Percentiles rank a stretch among this genome's conserved stretches.
phyloP scores from a whole-genome alignment of 1,284 basidiomycete species.

The Papiliotrema terrestris region DNA sequence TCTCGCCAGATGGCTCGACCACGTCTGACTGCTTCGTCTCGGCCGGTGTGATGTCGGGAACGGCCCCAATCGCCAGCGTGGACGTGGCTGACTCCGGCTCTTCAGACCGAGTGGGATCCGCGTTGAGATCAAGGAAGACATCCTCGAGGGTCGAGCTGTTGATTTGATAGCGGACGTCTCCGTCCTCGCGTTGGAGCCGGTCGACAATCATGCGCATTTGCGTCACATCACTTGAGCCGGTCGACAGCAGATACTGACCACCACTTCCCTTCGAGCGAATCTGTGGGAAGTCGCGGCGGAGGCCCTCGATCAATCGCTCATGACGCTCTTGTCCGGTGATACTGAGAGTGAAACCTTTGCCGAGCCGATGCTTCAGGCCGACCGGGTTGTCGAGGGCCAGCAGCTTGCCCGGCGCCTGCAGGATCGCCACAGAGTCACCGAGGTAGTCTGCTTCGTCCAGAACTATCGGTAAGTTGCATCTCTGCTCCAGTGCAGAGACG shows the following conservation, averaged over 20 bases:
- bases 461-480: slow-evolving; percentile 35
- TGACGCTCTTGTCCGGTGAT: background rate
- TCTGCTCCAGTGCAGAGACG: background rate
- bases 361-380: slow-evolving; percentile 64
- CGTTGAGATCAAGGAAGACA: slow-evolving; percentile 67
- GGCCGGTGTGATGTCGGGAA: background rate
- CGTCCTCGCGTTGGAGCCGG: slow-evolving; percentile 54
- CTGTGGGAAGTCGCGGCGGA: slow-evolving; percentile 3
- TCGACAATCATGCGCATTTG: slow-evolving; percentile 59
- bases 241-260: slow-evolving; percentile 20
- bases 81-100: background rate
- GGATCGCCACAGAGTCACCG: slow-evolving; percentile 68
- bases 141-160: slow-evolving; percentile 72
- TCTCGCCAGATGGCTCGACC: slow-evolving; percentile 1
- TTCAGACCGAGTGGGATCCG: slow-evolving; percentile 30
- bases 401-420: slow-evolving; percentile 69
- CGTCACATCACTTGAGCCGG: slow-evolving; percentile 54
- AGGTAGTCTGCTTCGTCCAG: slow-evolving; percentile 76
- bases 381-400: slow-evolving; percentile 71
- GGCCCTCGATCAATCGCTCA: background rate
- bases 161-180: slow-evolving; percentile 58
- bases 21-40: background rate
- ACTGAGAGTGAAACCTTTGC: slow-evolving; percentile 64
- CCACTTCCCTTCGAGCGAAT: slow-evolving; percentile 2
- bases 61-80: background rate